These are phyloP conservation scores for Clonostachys rhizophaga DNA, from an alignment of 2,329 filamentous ascomycete species.

Conservation along the genomic window DNA sequence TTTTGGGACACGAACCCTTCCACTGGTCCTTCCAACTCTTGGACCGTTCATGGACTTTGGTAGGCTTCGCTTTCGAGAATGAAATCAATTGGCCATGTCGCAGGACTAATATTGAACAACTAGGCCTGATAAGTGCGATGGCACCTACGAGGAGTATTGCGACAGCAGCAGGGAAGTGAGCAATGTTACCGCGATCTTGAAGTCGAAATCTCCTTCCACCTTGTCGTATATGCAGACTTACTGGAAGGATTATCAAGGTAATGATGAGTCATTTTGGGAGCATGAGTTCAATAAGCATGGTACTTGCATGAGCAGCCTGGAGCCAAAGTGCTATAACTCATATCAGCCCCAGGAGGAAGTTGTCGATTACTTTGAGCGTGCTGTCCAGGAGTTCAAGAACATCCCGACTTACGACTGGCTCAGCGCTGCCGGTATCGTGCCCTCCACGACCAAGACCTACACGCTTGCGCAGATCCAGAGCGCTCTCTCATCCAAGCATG, in stretches of 20 bases:
- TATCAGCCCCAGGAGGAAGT: constrained; percentile 60
- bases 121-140: constrained; percentile 62
- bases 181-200: constrained; percentile 60
- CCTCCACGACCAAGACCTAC: constrained; percentile 52
- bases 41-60: constrained; percentile 70
- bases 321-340: constrained; percentile 58
- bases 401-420: constrained; percentile 62
- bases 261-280: constrained; percentile 64
- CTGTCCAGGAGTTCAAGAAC: constrained; percentile 60
- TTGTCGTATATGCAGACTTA: constrained; percentile 64
- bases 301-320: constrained; percentile 63
- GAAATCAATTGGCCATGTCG: neutral
- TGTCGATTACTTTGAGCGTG: constrained; percentile 63
- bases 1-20: constrained; percentile 70
- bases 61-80: neutral
- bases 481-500: constrained; percentile 48
- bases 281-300: constrained; percentile 76
- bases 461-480: constrained; percentile 51
- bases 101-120: neutral
- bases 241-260: constrained; percentile 65
- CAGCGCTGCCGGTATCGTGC: constrained; percentile 56
- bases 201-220: constrained; percentile 44
- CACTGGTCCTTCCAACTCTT: constrained; percentile 61
- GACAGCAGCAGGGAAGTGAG: constrained; percentile 56
- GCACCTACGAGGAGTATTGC: constrained; percentile 63